Base-by-base conservation (phyloP, 2,329 filamentous ascomycete species). In the Ilyonectria destructans region DNA sequence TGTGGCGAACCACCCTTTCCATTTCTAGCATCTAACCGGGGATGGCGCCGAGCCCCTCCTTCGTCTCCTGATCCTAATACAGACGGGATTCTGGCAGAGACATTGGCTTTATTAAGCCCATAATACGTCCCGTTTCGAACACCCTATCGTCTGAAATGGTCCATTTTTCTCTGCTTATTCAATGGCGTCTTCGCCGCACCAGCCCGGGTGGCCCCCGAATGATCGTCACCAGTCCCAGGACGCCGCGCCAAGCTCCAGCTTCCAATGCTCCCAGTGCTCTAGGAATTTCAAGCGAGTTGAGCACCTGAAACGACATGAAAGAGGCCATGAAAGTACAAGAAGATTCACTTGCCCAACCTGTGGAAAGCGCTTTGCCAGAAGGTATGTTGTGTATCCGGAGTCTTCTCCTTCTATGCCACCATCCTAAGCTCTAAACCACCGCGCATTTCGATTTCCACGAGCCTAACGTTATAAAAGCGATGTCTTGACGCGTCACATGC, bases 271-370 rank as follows among this genome's bases (percentile, higher is more conserved):
- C 33, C 59, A 46, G 26, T 62, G 49, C 15, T 33, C 48, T 23
- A 26, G 59, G 33, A 62, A 37, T 9, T 68, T 68, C 61, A 65
- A 58, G 48, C 65, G 65, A 26, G 31, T 57, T 15, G 65, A 68
- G 49, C 65, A 68, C 12, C 31, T 68, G 21, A 62, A 57, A 23
- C 54, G 65, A 29, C 65, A 68, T 26, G 33, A 68, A 31, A 59
- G 43, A 33, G 54, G 54, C 15, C 65, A 68, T 35, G 51, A 58
- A 13, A 54, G 31, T 12, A 52, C 43, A n/a, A 55, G 52, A 21
- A 33, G 37, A 57, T 68, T 65, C 43, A 21, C 23, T 4, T 65
- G 65, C 29, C 43, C 55, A 9, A 37, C 19, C 8, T 68, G 65
- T 21, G 46, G 43, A 23, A 65, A 61, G 45, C n/a, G 55, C 21